Conservation (phyloP, 495 filamentous ascomycete genomes). For the Neurospora sp. region DNA sequence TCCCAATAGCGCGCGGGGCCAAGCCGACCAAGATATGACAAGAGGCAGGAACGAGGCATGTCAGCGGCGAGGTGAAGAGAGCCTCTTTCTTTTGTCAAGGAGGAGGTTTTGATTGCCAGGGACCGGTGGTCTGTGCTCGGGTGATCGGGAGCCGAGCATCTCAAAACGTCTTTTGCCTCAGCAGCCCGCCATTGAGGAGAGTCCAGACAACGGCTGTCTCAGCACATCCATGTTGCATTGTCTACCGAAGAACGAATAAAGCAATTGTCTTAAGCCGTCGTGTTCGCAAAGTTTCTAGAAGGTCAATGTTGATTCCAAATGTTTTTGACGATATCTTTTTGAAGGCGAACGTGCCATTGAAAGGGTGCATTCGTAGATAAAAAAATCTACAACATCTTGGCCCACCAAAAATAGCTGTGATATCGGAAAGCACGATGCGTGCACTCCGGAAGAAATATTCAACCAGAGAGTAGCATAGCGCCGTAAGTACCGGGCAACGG, state of each 20-base stretch:
- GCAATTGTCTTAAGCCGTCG: background rate
- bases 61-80: background rate
- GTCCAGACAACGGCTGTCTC: background rate
- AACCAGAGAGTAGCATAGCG: background rate
- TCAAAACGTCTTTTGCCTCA: background rate
- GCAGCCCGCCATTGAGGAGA: background rate
- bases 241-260: background rate
- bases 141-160: background rate
- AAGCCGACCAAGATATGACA: background rate
- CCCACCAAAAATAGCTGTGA: background rate
- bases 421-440: background rate
- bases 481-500: background rate
- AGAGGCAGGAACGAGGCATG: background rate
- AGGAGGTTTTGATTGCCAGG: background rate
- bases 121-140: background rate
- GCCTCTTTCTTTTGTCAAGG: background rate
- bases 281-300: background rate
- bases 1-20: background rate
- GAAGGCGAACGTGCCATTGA: background rate
- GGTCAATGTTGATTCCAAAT: background rate
- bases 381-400: background rate
- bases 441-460: background rate
- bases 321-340: background rate
- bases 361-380: background rate
- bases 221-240: background rate